A percentile compares a stretch with the other conserved stretches of the same genome.
phyloP scores from a whole-genome alignment of 129 eudicot genomes.

The Flaveria ramosissima region DNA sequence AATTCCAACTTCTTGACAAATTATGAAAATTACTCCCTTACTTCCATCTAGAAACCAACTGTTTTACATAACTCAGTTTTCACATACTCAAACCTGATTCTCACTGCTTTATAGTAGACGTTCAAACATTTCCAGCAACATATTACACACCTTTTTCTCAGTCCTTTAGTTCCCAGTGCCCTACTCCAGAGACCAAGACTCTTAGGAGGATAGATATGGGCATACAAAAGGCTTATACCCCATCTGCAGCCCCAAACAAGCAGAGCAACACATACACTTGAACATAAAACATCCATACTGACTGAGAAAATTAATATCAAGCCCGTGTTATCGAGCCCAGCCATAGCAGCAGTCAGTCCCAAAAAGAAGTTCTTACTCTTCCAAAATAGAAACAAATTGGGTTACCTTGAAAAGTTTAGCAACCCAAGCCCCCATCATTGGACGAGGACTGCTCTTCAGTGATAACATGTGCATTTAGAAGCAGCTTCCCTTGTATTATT shows the following conservation, averaged over 20 bases:
- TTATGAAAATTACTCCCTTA: too few species aligned
- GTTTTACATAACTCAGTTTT: too few species aligned
- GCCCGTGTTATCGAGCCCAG: constrained; percentile 17
- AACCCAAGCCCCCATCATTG: constrained; percentile 54
- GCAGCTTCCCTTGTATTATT: constrained; percentile 47
- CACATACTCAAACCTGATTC: too few species aligned
- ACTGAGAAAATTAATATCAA: constrained; percentile 22
- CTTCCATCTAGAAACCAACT: too few species aligned
- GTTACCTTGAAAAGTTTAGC: constrained; percentile 30
- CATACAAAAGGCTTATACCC: too few species aligned
- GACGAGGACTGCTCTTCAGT: constrained; percentile 86
- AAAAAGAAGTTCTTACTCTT: constrained; percentile 8
- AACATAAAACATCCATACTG: constrained; percentile 16
- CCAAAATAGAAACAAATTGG: neutral
- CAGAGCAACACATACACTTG: constrained; percentile 18
- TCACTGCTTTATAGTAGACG: too few species aligned
- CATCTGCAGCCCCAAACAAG: constrained; percentile 1
- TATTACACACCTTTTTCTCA: too few species aligned
- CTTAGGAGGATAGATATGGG: too few species aligned
- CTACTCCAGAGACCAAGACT: too few species aligned
- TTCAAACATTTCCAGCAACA: too few species aligned
- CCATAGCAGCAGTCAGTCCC: constrained; percentile 16
- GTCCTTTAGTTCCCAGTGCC: too few species aligned
- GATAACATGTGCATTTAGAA: constrained; percentile 47
- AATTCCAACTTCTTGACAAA: too few species aligned